Conservation (phyloP, 805 yeast species). For the Ogataea degrootiae region DNA sequence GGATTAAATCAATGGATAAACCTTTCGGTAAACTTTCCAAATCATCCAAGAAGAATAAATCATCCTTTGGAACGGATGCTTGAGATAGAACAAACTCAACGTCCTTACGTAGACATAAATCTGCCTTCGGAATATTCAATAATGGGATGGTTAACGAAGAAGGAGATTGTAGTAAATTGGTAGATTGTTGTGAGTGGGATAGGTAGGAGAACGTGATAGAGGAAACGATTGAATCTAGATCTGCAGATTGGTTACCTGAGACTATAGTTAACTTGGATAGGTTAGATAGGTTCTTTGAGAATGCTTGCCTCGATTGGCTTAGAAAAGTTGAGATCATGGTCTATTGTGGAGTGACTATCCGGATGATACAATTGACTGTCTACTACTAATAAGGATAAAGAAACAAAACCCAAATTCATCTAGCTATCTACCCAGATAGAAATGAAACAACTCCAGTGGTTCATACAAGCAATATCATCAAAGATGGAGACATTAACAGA, state of each 20-base stretch:
- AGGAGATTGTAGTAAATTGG: no score
- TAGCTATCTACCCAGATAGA: no score
- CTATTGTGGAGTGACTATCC: no score
- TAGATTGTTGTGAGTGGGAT: conserved; percentile 19
- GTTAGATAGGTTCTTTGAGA: neutral
- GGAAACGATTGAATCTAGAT: conserved; percentile 81
- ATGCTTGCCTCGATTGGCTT: conserved; percentile 2
- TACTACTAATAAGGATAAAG: conserved; percentile 13
- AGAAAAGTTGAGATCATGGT: neutral
- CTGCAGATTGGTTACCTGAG: conserved; percentile 83
- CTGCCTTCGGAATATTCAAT: conserved; percentile 64
- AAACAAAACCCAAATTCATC: neutral
- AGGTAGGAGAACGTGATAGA: conserved; percentile 72
- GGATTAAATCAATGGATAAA: conserved; percentile 37
- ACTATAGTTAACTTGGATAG: conserved; percentile 35
- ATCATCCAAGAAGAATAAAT: conserved; percentile 68
- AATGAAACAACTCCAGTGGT: no score
- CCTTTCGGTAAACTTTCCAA: conserved; percentile 26
- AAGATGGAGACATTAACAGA: no score
- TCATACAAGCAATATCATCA: no score
- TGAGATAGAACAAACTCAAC: conserved; percentile 47
- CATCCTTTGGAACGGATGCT: conserved; percentile 41
- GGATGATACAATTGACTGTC: conserved; percentile 46
- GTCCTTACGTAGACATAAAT: conserved; percentile 68
- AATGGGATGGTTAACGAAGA: conserved; percentile 49